Evolutionary conservation across 2,329 filamentous ascomycete species (phyloP).

Genomic region (Thermoascus crustaceus): DNA sequence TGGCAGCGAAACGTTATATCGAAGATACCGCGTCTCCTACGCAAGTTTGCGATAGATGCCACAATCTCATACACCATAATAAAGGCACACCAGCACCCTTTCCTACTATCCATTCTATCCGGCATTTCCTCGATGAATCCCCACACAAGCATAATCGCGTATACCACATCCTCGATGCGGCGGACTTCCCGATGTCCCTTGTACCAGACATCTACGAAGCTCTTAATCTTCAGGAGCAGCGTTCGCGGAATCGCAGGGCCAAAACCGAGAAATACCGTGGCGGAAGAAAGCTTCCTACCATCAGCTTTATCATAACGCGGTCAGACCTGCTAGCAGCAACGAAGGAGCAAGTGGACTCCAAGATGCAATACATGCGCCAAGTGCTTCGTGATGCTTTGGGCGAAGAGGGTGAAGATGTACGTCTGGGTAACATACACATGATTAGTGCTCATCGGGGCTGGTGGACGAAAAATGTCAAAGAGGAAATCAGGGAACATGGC

Average conservation of each 20-base stretch:
- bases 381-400: conserved; percentile 72
- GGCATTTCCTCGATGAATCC: conserved; percentile 77
- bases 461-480: conserved; percentile 83
- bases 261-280: conserved; percentile 56
- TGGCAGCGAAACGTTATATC: conserved; percentile 14
- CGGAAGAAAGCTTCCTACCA: conserved; percentile 64
- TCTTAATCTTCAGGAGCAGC: conserved; percentile 62
- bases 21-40: conserved; percentile 13
- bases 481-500: conserved; percentile 74
- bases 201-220: conserved; percentile 66
- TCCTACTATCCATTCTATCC: conserved; percentile 71
- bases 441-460: conserved; percentile 80
- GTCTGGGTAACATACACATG: conserved; percentile 78
- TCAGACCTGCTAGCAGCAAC: conserved; percentile 77
- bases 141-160: conserved; percentile 88
- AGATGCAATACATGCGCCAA: conserved; percentile 78
- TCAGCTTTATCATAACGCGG: conserved; percentile 86
- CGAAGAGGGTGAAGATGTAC: conserved; percentile 56
- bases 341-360: conserved; percentile 71
- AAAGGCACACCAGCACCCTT: conserved; percentile 65
- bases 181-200: conserved; percentile 92
- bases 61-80: conserved; percentile 69
- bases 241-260: conserved; percentile 72
- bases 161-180: conserved; percentile 90
- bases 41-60: conserved; percentile 73